These are phyloP conservation scores for Cyanidiococcus yangmingshanensis DNA, from an alignment of 23 red algal species.

Conservation along the genomic window DNA sequence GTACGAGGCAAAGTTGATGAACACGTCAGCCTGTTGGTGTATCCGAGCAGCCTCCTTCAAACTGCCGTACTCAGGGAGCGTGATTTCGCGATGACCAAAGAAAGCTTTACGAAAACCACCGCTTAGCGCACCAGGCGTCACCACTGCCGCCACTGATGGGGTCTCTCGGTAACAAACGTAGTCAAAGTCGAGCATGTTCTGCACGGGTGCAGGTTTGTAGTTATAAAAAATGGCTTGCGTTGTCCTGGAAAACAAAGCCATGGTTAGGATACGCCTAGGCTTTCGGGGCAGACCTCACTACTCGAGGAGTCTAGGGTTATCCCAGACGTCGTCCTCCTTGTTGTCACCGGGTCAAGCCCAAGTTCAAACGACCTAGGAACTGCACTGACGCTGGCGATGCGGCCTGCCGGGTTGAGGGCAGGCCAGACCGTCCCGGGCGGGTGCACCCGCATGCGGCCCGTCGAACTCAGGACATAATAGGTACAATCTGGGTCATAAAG, in stretches of 20 bases:
- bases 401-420: too few species aligned
- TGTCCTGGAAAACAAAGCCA: constrained; percentile 55
- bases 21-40: constrained; percentile 77
- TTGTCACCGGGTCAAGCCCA: too few species aligned
- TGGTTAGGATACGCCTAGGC: too few species aligned
- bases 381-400: too few species aligned
- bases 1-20: constrained; percentile 85
- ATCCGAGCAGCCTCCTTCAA: constrained; percentile 52
- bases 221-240: constrained; percentile 89
- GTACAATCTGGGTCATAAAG: too few species aligned
- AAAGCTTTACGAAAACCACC: constrained; percentile 99
- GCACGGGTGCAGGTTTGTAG: constrained; percentile 85
- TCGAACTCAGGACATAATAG: too few species aligned
- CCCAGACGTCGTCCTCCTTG: too few species aligned
- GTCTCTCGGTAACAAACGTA: constrained; percentile 65
- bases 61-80: constrained; percentile 79
- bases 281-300: too few species aligned
- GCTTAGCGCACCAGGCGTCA: constrained; percentile 53
- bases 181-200: constrained; percentile 99
- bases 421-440: too few species aligned
- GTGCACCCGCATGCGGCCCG: too few species aligned
- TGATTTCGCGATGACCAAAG: constrained; percentile 78
- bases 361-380: too few species aligned
- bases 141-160: constrained; percentile 75
- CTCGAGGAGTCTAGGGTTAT: too few species aligned